A percentile compares a stretch with the other conserved stretches of the same genome.
Conservation (phyloP, 2,329 filamentous ascomycete genomes). For the Allantophomopsis lycopodina region DNA sequence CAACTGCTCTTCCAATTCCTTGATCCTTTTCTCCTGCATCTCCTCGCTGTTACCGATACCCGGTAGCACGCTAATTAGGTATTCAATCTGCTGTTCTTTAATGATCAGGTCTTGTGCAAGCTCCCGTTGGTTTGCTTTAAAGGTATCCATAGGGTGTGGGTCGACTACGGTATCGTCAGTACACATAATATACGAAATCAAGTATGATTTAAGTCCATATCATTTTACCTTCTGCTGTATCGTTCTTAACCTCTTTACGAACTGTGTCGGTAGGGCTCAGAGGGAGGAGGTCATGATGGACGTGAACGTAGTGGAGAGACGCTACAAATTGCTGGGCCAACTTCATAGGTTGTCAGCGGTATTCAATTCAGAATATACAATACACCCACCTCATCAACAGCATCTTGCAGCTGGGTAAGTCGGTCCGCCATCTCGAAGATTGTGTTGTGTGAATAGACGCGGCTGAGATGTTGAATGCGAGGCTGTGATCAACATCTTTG, state of each 20-base stretch:
- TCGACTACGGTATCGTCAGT: conserved; percentile 29
- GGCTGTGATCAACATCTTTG: conserved; percentile 1
- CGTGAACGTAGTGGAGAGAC: conserved; percentile 50
- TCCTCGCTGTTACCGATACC: conserved; percentile 67
- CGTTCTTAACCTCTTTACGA: conserved; percentile 37
- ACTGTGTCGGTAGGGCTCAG: conserved; percentile 44
- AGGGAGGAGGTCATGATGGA: conserved; percentile 52
- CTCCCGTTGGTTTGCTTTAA: conserved; percentile 55
- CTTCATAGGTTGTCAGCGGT: conserved; percentile 21
- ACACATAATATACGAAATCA: not conserved
- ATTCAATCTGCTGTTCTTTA: conserved; percentile 75
- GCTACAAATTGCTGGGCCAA: conserved; percentile 57
- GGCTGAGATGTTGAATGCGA: conserved; percentile 4
- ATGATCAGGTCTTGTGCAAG: conserved; percentile 63
- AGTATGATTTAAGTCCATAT: conserved; percentile 2
- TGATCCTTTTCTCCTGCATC: conserved; percentile 57
- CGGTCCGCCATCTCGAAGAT: conserved; percentile 50
- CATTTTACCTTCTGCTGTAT: conserved; percentile 10
- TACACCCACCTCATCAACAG: conserved; percentile 57
- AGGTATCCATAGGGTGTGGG: conserved; percentile 47
- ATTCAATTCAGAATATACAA: not conserved
- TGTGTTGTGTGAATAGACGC: not conserved
- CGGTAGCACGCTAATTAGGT: conserved; percentile 59
- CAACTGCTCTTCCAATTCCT: conserved; percentile 50
- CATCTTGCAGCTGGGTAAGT: conserved; percentile 74